phyloP scores from a whole-genome alignment of 495 filamentous ascomycete genomes.

The Penicillium angulare region DNA sequence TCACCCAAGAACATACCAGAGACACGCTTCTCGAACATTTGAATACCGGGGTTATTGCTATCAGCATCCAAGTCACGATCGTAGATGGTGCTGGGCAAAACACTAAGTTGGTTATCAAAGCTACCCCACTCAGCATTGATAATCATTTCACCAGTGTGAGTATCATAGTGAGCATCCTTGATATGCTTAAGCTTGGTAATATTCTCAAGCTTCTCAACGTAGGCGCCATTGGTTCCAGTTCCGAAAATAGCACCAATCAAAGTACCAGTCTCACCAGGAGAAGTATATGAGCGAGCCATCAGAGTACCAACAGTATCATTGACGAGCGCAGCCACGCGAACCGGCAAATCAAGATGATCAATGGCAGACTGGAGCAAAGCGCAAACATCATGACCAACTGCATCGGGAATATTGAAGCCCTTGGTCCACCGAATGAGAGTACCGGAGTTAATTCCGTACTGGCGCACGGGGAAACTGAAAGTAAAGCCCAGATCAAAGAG shows the following conservation, averaged over 20 bases:
- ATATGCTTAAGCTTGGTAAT: conserved; percentile 47
- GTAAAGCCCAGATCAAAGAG: conserved; percentile 93
- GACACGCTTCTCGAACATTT: conserved; percentile 99
- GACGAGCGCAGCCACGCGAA: conserved; percentile 89
- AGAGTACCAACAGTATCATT: conserved; percentile 97
- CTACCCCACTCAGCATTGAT: conserved; percentile 98
- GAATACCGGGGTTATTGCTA: conserved; percentile 88
- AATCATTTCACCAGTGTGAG: conserved; percentile 88
- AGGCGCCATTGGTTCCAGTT: conserved; percentile 93
- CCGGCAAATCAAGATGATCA: conserved; percentile 80
- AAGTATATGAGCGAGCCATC: conserved; percentile 95
- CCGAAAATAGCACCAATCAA: conserved; percentile 88
- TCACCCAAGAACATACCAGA: conserved; percentile 98
- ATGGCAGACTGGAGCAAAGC: conserved; percentile 87
- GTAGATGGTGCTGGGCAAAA: conserved; percentile 82
- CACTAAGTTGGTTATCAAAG: conserved; percentile 89
- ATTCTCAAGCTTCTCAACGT: conserved; percentile 60
- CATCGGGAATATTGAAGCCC: conserved; percentile 92
- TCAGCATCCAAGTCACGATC: conserved; percentile 75
- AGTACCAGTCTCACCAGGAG: conserved; percentile 82
- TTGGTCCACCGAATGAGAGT: conserved; percentile 96
- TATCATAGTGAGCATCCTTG: conserved; percentile 64
- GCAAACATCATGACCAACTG: conserved; percentile 92
- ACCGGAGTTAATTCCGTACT: conserved; percentile 90
- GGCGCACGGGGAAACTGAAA: conserved; percentile 95